Evolutionary conservation across 768 basidiomycete genomes (phyloP).

Genomic region (Lactifluus volemus): DNA sequence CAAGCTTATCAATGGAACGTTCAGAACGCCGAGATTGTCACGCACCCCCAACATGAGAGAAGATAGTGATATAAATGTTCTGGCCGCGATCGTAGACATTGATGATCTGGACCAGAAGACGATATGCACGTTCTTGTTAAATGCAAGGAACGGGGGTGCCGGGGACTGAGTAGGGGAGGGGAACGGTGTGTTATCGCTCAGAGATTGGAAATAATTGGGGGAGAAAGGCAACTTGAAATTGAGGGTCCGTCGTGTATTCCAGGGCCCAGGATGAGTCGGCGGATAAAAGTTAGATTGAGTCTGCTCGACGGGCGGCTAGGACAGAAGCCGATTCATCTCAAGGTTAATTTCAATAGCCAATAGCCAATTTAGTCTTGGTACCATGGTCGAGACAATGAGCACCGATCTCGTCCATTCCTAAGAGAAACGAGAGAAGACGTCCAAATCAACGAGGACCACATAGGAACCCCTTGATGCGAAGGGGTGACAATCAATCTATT

Average conservation of each 20-base stretch:
- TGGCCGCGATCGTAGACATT: neutral
- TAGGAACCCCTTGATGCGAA: neutral
- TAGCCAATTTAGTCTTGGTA: neutral
- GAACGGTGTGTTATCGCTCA: neutral
- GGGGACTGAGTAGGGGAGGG: neutral
- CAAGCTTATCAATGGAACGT: neutral
- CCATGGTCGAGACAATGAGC: neutral
- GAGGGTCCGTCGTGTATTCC: slow-evolving; percentile 2
- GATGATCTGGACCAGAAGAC: slow-evolving; percentile 4
- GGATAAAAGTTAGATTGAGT: neutral
- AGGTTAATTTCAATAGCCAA: neutral
- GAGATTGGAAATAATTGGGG: neutral
- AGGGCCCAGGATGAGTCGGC: neutral
- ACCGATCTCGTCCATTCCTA: neutral
- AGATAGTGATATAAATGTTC: neutral
- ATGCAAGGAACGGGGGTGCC: slow-evolving; percentile 14
- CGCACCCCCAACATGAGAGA: neutral
- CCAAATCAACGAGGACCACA: neutral
- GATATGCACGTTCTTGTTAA: neutral
- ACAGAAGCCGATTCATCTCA: neutral
- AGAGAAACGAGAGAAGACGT: neutral
- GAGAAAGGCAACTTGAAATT: neutral
- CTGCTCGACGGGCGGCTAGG: neutral
- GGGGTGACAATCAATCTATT: neutral
- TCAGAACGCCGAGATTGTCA: neutral